Percentiles rank a stretch among this genome's conserved stretches.
Evolutionary conservation across 169 alveolate genomes (phyloP).

Genomic region (Plasmodium sp.): DNA sequence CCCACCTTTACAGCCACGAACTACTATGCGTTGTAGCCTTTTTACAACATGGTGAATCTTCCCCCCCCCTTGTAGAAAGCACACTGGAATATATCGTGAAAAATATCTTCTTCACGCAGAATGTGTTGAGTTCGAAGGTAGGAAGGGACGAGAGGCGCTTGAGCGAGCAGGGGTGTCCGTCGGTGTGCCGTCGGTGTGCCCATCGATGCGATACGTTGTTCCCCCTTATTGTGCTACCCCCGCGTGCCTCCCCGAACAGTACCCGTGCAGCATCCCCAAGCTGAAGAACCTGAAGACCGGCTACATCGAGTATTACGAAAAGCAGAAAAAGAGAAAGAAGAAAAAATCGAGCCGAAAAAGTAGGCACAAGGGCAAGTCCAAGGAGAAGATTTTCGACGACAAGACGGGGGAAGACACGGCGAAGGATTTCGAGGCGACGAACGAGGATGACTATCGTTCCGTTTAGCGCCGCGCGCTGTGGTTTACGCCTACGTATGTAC

Average conservation of each 20-base stretch:
- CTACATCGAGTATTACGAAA: conserved; percentile 73
- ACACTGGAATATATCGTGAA: conserved; percentile 73
- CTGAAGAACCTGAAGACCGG: conserved; percentile 62
- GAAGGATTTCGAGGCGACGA: conserved; percentile 28
- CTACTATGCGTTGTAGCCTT: not conserved
- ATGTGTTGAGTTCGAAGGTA: conserved; percentile 57
- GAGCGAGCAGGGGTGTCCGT: not conserved
- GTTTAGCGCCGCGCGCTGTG: conserved; percentile 8
- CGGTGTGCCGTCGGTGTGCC: not conserved
- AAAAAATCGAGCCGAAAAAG: conserved; percentile 6
- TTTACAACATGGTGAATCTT: not conserved
- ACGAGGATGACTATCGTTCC: conserved; percentile 74
- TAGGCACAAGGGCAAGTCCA: conserved; percentile 32
- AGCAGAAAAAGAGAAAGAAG: conserved; percentile 34
- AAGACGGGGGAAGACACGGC: conserved; percentile 9
- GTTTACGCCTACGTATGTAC: not conserved
- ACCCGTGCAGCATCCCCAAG: conserved; percentile 73
- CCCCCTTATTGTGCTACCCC: not conserved
- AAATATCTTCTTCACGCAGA: conserved; percentile 55
- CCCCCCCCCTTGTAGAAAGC: conserved; percentile 22
- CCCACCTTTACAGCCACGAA: not conserved
- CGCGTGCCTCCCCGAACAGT: conserved; percentile 5
- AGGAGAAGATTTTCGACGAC: conserved; percentile 8
- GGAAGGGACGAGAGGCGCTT: not conserved
- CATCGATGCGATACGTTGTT: not conserved